Base-by-base conservation (phyloP, 2,329 filamentous ascomycete species). In the Beauveria varroae region DNA sequence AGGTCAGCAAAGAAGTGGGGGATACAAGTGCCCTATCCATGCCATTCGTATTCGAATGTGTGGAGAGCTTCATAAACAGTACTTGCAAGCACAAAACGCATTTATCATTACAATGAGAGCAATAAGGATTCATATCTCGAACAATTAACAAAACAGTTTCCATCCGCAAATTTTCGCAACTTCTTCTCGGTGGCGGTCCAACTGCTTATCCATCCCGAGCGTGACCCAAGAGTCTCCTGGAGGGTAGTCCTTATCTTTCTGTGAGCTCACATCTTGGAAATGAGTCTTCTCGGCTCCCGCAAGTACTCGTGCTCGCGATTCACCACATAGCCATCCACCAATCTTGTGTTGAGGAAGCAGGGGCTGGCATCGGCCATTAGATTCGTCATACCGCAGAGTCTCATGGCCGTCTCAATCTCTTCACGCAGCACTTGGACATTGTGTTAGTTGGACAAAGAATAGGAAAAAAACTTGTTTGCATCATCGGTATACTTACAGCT, bases 371-470 rank as follows among this genome's bases (percentile, higher is more conserved):
- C 28, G 2, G 44, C 40, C 26, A 67, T 63, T 14, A 69, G 63
- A 40, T 67, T 51, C 1, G 61, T 60, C 20, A 70, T 62, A 30
- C 68, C 68, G 37, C 66, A 68, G 4, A 76, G 65, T 63, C 68
- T 69, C 74, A 76, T 76, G 30, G 72, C 72, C 0, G 71, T 75
- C 52, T 70, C 69, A 16, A 73, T 69, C 63, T 76, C 74, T 34
- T 72, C 74, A 44, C 73, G 69, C 30, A 76, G 66, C 49, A 76
- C 73, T 75, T 51, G 3, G 51, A 18, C 5, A 20, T 18, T 8
- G 49, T 43, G 34, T 54, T 43, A 54, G 51, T 26, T n/a, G n/a
- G 22, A 14, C 20, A 20, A 18, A 61, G 16, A 28, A 12, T 2
- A 30, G 30, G 4, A 34, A 14, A 14, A 34, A 34, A 5, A 4